A percentile compares a stretch with the other conserved stretches of the same genome.
phyloP scores from a whole-genome alignment of 2,329 filamentous ascomycete species.

The Exophiala phaeomuriformis region DNA sequence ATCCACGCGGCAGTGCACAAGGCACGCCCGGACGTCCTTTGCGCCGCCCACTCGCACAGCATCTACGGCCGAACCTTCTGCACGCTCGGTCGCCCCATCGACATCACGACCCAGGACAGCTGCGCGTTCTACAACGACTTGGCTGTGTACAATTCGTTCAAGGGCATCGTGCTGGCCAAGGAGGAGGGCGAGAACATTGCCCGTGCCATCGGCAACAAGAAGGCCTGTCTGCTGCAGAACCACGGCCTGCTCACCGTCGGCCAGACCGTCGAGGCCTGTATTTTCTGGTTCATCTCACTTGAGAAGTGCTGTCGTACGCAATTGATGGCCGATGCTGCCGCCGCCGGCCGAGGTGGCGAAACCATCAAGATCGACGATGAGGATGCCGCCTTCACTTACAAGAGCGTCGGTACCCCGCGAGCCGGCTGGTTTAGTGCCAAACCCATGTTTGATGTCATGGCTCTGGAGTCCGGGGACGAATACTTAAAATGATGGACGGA shows the following conservation, averaged over 20 bases:
- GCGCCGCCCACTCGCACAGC: conserved; percentile 53
- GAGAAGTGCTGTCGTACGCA: conserved; percentile 51
- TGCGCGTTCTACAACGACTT: conserved; percentile 46
- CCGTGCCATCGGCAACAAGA: conserved; percentile 34
- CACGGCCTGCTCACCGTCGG: conserved; percentile 38
- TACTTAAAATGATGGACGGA: conserved; percentile 36
- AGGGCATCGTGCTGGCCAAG: conserved; percentile 36
- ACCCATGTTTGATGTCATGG: conserved; percentile 63
- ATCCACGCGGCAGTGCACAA: conserved; percentile 55
- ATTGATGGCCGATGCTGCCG: conserved; percentile 48
- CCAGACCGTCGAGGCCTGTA: conserved; percentile 40
- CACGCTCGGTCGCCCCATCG: conserved; percentile 52
- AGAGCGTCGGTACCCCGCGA: conserved; percentile 53
- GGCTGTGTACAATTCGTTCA: conserved; percentile 34
- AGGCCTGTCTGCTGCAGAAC: conserved; percentile 38
- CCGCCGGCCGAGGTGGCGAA: conserved; percentile 51
- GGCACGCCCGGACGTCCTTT: conserved; percentile 52
- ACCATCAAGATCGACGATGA: conserved; percentile 62
- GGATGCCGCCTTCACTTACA: conserved; percentile 61
- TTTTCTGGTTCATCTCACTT: conserved; percentile 50
- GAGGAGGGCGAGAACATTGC: conserved; percentile 37
- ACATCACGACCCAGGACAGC: conserved; percentile 53
- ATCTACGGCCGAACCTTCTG: conserved; percentile 57
- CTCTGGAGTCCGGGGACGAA: conserved; percentile 52
- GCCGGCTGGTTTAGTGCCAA: conserved; percentile 66